Evolutionary conservation across 2,329 filamentous ascomycete species (phyloP).

Genomic region (Pseudogymnoascus sp.): DNA sequence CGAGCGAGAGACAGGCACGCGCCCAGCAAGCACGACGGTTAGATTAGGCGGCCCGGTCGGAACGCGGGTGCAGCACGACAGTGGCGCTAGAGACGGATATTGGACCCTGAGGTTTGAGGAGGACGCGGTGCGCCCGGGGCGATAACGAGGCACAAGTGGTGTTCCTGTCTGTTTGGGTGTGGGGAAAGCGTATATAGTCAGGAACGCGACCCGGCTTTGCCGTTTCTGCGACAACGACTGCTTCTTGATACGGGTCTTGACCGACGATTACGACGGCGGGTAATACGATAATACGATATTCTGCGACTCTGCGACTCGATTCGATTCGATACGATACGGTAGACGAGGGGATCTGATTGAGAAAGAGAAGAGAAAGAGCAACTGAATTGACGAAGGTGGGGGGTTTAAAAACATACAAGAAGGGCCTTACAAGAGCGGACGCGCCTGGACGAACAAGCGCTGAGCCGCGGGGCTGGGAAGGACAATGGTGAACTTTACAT

Average conservation of each 20-base stretch:
- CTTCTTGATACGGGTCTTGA: no score
- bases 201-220: not conserved
- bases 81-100: not conserved
- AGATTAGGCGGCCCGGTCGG: not conserved
- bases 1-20: not conserved
- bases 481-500: slow-evolving; percentile 17
- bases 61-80: not conserved
- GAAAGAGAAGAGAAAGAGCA: no score
- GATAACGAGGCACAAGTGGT: not conserved
- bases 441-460: not conserved
- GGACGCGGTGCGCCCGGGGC: not conserved
- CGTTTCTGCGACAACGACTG: not conserved
- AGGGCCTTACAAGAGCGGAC: not conserved
- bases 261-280: not conserved
- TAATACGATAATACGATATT: not conserved
- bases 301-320: not conserved
- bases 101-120: not conserved
- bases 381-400: not conserved
- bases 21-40: not conserved
- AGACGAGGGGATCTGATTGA: not conserved
- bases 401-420: not conserved
- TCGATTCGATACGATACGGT: not conserved
- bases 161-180: not conserved
- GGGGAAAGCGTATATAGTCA: not conserved
- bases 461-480: not conserved